Evolutionary conservation across 2,329 filamentous ascomycete genomes (phyloP), one percentile per base, ranked within the genome.

Genomic region (Metarhizium rileyi): DNA sequence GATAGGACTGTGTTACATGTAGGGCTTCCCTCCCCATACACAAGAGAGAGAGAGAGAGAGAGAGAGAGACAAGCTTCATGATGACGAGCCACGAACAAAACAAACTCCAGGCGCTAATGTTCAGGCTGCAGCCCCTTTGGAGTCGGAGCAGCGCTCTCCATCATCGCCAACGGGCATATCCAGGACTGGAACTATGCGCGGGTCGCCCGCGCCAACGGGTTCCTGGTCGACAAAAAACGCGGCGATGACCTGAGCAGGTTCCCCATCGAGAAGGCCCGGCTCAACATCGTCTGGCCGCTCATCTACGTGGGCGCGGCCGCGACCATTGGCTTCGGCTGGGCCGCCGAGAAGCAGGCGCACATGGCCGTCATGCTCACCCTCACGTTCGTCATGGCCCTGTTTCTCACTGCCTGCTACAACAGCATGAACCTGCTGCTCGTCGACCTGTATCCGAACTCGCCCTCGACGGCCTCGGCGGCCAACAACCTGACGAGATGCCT

Each of bases 161-260:
- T 65, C 55, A 60, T 70, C 5, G 68, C 70, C 10, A 66, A 66
- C 51, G 63, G 64, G 3, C 51, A 70, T 69, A 4, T 64, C 65
- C 28, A 59, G 67, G n/a, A 18, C 66, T 2, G 65, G 67, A 4
- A 60, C 65, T 28, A 28, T 28, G 2, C 44, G 66, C 16, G 53
- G 62, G 1, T 61, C 65, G 1, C 78, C 81, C 10, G 69, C 70
- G 41, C 56, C 83, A 3, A 67, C 84, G 4, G 80, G 86, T 61
- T 75, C 72, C 67, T 81, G 82, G 59, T 86, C 80, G 57, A 66
- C 70, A 0, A 73, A 78, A 9, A 28, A 12, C 27, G 27, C 5
- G 27, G 27, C 27, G 27, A 28, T 28, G 27, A 28, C 27, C 12
- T 68, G 77, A 40, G 78, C 78, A 2, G 52, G 12, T 68, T 69